These are phyloP conservation scores for Ophidiomyces ophidiicola DNA, from an alignment of 2,329 filamentous ascomycete genomes.

Conservation along the genomic window DNA sequence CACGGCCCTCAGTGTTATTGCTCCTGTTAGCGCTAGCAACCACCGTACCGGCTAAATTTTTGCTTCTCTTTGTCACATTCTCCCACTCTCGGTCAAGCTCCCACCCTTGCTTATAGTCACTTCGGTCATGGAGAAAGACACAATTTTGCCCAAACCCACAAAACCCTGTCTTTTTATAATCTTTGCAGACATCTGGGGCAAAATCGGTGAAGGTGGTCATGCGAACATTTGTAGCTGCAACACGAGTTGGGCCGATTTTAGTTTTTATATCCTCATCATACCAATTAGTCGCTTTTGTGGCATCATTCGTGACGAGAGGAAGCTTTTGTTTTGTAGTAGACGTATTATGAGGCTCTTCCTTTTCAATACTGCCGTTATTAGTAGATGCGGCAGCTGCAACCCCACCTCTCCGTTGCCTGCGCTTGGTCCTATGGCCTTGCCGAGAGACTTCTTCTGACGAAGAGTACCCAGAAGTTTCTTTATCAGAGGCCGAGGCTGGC, in stretches of 20 bases:
- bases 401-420: slow-evolving; percentile 60
- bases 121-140: slow-evolving; percentile 53
- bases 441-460: slow-evolving; percentile 57
- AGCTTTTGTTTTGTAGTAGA: slow-evolving; percentile 42
- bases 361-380: slow-evolving; percentile 24
- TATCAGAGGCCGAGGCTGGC: slow-evolving; percentile 32
- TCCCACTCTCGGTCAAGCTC: slow-evolving; percentile 94
- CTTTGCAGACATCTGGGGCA: slow-evolving; percentile 87
- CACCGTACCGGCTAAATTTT: slow-evolving; percentile 36
- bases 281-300: slow-evolving; percentile 82
- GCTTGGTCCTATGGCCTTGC: slow-evolving; percentile 63
- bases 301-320: slow-evolving; percentile 49
- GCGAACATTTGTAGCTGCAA: slow-evolving; percentile 67
- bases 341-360: slow-evolving; percentile 42
- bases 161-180: slow-evolving; percentile 69
- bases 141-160: slow-evolving; percentile 66
- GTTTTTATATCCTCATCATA: slow-evolving; percentile 54
- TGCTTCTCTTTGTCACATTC: slow-evolving; percentile 50
- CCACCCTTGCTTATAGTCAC: slow-evolving; percentile 76
- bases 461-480: slow-evolving; percentile 48
- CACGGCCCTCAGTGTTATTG: slow-evolving; percentile 36
- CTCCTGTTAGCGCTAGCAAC: slow-evolving; percentile 35
- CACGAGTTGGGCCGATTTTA: slow-evolving; percentile 62
- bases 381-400: slow-evolving; percentile 53
- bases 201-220: slow-evolving; percentile 86